phyloP scores from a whole-genome alignment of 192 early-diverging fungal species.

The Backusella australiensis region DNA sequence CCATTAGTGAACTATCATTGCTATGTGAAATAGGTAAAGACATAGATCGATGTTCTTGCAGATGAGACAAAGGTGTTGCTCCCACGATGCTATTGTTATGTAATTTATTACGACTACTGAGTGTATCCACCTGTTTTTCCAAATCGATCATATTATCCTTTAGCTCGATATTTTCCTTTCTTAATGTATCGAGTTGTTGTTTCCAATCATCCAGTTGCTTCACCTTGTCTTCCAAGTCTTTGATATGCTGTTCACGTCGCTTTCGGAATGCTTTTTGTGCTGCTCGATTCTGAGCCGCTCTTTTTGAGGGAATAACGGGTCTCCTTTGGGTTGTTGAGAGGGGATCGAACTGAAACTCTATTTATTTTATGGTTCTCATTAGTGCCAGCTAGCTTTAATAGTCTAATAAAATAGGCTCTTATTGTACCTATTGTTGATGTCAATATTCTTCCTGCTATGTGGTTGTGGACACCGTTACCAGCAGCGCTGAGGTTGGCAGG shows the following conservation, averaged over 20 bases:
- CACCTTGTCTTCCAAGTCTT: constrained; percentile 71
- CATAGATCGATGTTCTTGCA: neutral
- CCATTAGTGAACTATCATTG: neutral
- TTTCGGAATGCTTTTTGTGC: constrained; percentile 90
- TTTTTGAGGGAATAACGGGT: constrained; percentile 49
- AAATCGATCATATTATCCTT: neutral
- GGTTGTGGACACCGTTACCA: neutral
- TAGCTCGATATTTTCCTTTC: constrained; percentile 22
- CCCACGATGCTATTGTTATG: neutral
- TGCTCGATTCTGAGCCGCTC: constrained; percentile 86
- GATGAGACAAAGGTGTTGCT: neutral
- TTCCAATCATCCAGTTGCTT: constrained; percentile 49
- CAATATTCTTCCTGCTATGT: neutral
- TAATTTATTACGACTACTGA: neutral
- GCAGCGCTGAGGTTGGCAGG: neutral
- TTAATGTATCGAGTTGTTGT: constrained; percentile 18
- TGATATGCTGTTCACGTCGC: constrained; percentile 77
- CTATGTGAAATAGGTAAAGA: neutral
- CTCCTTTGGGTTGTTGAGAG: neutral
- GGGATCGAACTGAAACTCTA: neutral
- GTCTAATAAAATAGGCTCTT: neutral
- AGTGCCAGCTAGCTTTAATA: neutral
- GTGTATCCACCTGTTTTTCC: constrained; percentile 4
- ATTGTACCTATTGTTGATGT: neutral
- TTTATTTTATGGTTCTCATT: neutral